Base-by-base conservation (phyloP, 1,284 basidiomycete genomes). In the Apiotrichum akiyoshidainum region DNA sequence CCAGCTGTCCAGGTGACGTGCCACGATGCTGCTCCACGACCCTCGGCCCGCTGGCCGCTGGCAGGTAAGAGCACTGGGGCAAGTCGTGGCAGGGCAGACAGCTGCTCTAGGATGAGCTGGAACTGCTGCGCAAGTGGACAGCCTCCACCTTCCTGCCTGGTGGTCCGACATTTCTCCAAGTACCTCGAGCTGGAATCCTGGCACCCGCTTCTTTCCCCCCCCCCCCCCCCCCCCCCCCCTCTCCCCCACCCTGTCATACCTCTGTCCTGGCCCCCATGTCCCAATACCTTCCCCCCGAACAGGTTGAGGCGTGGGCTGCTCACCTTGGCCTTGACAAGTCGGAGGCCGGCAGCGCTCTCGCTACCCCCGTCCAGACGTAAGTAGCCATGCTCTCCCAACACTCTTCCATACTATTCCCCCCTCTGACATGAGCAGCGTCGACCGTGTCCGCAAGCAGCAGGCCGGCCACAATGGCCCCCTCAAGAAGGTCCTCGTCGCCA, bases 401-500 rank as follows among this genome's bases (percentile, higher is more conserved):
- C 26, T 31, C 7, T 7, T 31, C 26, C 7, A 31, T 13, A 35
- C 16, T 22, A 31, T 21, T 33, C 35, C 13, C 17, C n/a, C 26
- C 16, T 26, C 58, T 58, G 41, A 57, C 54, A 31, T 40, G 39
- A 26, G 9, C 76, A 93, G 88, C 65, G 94, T 96, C 71, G 86
- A 91, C 76, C 88, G 89, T 41, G 89, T 96, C 83, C 85, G 92
- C 68, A 86, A 91, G 72, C 94, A 92, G 81, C 85, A 90, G 53
- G 92, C 92, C 7, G 92, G 92, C 40, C 90, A 93, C 77, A 84
- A 86, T 63, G 92, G 92, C 12, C 92, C 90, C 7, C 81, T 95
- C 68, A 93, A 91, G 59, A 94, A 94, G 83, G 89, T 94, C 73
- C 85, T 94, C 37, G 93, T 98, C 67, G 94, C 94, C 60, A 97